Conservation (phyloP, 176 grass and related monocot species). For the Zizania latifolia region DNA sequence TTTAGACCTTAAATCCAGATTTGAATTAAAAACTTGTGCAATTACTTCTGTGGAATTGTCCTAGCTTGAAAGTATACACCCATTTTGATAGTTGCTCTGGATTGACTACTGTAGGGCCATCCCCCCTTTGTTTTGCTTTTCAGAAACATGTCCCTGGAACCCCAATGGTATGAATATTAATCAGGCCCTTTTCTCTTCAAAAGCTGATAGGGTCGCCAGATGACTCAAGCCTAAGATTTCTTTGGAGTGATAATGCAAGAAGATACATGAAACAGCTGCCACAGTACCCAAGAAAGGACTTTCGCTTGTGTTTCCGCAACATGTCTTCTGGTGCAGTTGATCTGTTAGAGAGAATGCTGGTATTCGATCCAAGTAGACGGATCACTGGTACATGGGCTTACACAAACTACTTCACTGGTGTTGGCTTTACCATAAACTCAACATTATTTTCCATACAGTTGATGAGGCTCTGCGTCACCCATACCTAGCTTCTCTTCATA, state of each 20-base stretch:
- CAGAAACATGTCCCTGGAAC: not conserved
- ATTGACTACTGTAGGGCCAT: not conserved
- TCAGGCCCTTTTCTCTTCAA: conserved; percentile 15
- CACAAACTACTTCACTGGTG: conserved; percentile 2
- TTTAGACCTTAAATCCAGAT: not conserved
- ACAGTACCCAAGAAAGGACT: conserved; percentile 65
- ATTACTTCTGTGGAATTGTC: conserved; percentile 1
- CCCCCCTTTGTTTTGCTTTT: not conserved
- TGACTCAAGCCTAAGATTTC: conserved; percentile 81
- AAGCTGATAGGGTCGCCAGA: conserved; percentile 96
- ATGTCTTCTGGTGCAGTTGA: conserved; percentile 83
- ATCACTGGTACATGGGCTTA: conserved; percentile 64
- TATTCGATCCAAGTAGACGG: conserved; percentile 90
- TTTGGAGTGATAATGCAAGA: conserved; percentile 82
- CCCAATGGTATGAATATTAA: conserved; percentile 16
- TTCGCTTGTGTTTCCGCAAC: conserved; percentile 55
- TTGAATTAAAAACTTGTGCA: conserved; percentile 5
- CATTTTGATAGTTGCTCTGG: not conserved
- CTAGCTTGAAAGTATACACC: too few species aligned
- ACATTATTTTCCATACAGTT: conserved; percentile 47
- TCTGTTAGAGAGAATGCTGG: conserved; percentile 89
- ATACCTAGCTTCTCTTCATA: conserved; percentile 81
- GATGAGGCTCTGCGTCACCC: conserved; percentile 90
- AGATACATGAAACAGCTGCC: conserved; percentile 92
- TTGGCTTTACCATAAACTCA: conserved; percentile 27